These are phyloP conservation scores for Claviceps spartinae DNA, from an alignment of 2,329 filamentous ascomycete species.

Conservation along the genomic window DNA sequence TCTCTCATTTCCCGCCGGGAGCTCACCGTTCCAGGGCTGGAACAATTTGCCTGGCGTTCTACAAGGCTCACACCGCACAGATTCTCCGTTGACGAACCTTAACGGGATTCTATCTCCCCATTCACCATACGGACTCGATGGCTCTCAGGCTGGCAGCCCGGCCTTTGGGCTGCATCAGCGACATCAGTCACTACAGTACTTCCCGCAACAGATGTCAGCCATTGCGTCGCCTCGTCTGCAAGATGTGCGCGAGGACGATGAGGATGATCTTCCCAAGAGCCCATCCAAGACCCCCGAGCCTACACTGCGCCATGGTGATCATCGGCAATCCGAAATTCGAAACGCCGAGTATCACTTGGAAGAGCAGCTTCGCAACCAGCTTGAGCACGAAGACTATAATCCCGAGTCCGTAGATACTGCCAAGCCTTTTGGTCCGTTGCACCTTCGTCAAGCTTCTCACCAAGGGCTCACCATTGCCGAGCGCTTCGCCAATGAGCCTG, in stretches of 20 bases:
- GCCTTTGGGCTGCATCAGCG: slow-evolving; percentile 36
- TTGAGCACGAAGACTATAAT: slow-evolving; percentile 67
- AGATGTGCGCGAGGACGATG: slow-evolving; percentile 61
- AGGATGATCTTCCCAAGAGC: slow-evolving; percentile 40
- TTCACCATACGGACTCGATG: slow-evolving; percentile 47
- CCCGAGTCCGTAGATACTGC: slow-evolving; percentile 31
- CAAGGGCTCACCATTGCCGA: slow-evolving; percentile 34
- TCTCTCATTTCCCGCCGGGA: slow-evolving; percentile 48
- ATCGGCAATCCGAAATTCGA: slow-evolving; percentile 73
- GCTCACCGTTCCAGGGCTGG: slow-evolving; percentile 54
- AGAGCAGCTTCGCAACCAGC: slow-evolving; percentile 62
- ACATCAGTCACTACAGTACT: slow-evolving; percentile 46
- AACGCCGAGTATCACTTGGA: slow-evolving; percentile 78
- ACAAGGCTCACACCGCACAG: slow-evolving; percentile 38
- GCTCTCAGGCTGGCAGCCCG: slow-evolving; percentile 28
- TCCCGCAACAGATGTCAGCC: slow-evolving; percentile 39
- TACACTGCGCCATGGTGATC: slow-evolving; percentile 40
- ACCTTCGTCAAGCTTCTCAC: slow-evolving; percentile 33
- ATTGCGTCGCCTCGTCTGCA: slow-evolving; percentile 50
- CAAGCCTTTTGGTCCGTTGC: slow-evolving; percentile 16
- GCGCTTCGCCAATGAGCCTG: slow-evolving; percentile 39
- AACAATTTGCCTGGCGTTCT: slow-evolving; percentile 42
- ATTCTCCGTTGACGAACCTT: slow-evolving; percentile 47
- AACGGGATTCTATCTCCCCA: slow-evolving; percentile 47
- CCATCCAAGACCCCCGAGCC: slow-evolving; percentile 42